Percentiles rank a stretch among this genome's conserved stretches.
phyloP scores from a whole-genome alignment of 805 yeast species.

The Ogataea methanolica region DNA sequence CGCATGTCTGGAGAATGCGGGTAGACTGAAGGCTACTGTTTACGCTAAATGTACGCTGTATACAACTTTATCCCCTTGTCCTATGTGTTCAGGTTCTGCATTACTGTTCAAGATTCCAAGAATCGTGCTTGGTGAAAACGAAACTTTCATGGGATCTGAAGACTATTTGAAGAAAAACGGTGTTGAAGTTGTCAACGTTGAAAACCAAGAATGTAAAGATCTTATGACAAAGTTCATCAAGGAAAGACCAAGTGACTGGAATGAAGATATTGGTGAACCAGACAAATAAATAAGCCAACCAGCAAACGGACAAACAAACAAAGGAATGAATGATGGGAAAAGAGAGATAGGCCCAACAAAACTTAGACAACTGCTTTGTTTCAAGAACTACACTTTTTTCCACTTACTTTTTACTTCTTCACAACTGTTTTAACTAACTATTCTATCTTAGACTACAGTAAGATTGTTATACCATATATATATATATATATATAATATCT shows the following conservation, averaged over 20 bases:
- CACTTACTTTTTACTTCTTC: not conserved
- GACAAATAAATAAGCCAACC: not conserved
- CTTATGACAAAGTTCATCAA: slow-evolving; percentile 75
- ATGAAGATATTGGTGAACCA: slow-evolving; percentile 66
- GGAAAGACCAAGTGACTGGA: slow-evolving; percentile 76
- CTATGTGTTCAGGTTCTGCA: slow-evolving; percentile 95
- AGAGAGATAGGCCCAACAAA: too few species aligned
- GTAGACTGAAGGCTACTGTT: slow-evolving; percentile 72
- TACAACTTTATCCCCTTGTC: slow-evolving; percentile 89
- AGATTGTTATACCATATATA: too few species aligned
- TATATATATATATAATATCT: too few species aligned
- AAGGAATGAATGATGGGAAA: not conserved
- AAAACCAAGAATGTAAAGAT: slow-evolving; percentile 57
- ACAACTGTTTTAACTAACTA: too few species aligned
- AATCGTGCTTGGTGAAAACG: slow-evolving; percentile 86
- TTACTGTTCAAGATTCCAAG: slow-evolving; percentile 83
- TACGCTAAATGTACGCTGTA: slow-evolving; percentile 87
- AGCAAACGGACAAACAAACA: not conserved
- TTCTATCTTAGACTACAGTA: too few species aligned
- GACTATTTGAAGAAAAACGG: slow-evolving; percentile 63
- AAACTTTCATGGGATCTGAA: slow-evolving; percentile 80
- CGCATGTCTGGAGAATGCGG: slow-evolving; percentile 83
- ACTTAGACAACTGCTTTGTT: too few species aligned
- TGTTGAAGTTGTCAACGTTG: slow-evolving; percentile 61
- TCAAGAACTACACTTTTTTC: not conserved